These are phyloP conservation scores for Diplosphaera chodatii DNA, from an alignment of 139 green algal species.

Conservation along the genomic window DNA sequence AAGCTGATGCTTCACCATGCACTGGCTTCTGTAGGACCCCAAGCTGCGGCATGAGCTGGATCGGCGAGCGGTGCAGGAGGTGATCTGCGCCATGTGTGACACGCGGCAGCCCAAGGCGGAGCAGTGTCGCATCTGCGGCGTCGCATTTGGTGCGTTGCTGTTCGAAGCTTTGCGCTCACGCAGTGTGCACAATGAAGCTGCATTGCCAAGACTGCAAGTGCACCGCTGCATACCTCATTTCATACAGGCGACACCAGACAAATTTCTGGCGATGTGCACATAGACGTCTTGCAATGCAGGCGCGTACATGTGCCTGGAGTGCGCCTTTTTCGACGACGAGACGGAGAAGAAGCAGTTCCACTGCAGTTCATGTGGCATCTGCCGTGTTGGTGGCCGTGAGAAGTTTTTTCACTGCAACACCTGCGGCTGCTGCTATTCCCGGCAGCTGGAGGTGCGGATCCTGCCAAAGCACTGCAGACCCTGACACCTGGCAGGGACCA, in stretches of 20 bases:
- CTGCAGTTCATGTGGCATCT: slow-evolving; percentile 82
- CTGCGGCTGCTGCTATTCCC: slow-evolving; percentile 88
- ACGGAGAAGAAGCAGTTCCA: slow-evolving; percentile 81
- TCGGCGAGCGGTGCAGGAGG: slow-evolving; percentile 59
- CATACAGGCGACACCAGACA: too few species aligned
- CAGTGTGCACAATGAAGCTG: too few species aligned
- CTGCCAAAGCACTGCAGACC: not conserved
- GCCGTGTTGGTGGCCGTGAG: slow-evolving; percentile 75
- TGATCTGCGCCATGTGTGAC: slow-evolving; percentile 75
- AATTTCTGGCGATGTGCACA: too few species aligned
- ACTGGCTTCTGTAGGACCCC: slow-evolving; percentile 41
- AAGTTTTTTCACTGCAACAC: slow-evolving; percentile 93
- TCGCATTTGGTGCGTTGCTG: slow-evolving; percentile 27
- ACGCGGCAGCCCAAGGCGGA: slow-evolving; percentile 52
- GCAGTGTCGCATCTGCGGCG: slow-evolving; percentile 62
- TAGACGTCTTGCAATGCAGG: slow-evolving; percentile 12
- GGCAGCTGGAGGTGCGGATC: slow-evolving; percentile 24
- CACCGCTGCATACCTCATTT: too few species aligned
- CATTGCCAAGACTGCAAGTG: too few species aligned
- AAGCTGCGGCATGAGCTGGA: slow-evolving; percentile 71
- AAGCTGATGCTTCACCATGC: too few species aligned
- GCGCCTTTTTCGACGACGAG: slow-evolving; percentile 87
- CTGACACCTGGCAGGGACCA: too few species aligned
- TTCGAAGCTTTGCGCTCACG: too few species aligned
- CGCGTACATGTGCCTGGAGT: slow-evolving; percentile 54